Percentiles rank a stretch among this genome's conserved stretches.
phyloP scores from a whole-genome alignment of 1,284 basidiomycete genomes.

The Sporisorium sorghi region DNA sequence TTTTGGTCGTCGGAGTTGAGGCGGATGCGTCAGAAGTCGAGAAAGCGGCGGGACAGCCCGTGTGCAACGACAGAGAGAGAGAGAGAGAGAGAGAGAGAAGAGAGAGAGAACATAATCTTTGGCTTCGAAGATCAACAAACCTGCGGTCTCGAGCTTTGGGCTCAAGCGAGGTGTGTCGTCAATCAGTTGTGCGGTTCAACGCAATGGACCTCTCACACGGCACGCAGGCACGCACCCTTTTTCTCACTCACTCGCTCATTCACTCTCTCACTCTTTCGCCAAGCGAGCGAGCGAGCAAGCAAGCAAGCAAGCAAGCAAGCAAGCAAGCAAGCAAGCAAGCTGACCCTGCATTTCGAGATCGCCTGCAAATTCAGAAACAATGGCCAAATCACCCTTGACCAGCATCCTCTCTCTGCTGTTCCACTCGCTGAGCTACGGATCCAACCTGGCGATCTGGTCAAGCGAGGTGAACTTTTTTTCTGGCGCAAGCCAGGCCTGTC shows the following conservation, averaged over 20 bases:
- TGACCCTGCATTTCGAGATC: too few relatives aligned
- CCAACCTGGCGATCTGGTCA: not conserved
- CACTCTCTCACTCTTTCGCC: too few relatives aligned
- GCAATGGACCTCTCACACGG: too few relatives aligned
- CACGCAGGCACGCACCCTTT: not conserved
- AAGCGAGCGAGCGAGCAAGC: too few relatives aligned
- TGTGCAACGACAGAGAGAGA: not conserved
- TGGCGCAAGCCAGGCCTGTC: too few relatives aligned
- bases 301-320: too few relatives aligned
- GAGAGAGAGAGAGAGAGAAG: not conserved
- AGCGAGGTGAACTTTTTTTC: not conserved
- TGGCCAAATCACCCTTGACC: not conserved
- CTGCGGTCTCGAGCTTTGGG: not conserved
- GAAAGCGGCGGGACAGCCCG: not conserved
- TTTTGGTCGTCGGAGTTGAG: conserved; percentile 31
- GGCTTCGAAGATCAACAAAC: conserved; percentile 3
- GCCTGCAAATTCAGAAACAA: too few relatives aligned
- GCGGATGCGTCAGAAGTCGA: conserved; percentile 8
- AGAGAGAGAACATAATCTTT: not conserved
- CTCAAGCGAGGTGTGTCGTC: conserved; percentile 5
- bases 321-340: too few relatives aligned
- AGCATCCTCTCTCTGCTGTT: not conserved
- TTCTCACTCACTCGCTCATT: too few relatives aligned
- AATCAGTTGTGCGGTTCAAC: too few relatives aligned
- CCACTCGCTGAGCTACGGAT: too few relatives aligned